phyloP scores from a whole-genome alignment of 345 rosid species.

The Chamaenerion angustifolium region DNA sequence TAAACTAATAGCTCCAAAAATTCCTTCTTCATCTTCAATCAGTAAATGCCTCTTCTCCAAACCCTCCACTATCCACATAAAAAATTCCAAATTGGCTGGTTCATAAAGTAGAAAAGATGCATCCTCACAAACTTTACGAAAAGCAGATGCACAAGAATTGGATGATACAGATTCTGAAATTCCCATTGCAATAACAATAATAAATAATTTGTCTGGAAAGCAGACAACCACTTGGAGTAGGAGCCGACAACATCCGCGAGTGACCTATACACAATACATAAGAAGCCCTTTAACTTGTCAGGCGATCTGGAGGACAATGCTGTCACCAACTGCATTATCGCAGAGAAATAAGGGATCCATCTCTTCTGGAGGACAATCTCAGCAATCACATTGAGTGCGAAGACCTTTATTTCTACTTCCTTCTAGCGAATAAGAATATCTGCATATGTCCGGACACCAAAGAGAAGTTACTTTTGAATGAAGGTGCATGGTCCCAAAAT shows the following conservation, averaged over 20 bases:
- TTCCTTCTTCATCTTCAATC: conserved; percentile 87
- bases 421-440: conserved; percentile 54
- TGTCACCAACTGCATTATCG: too few species aligned
- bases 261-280: conserved; percentile 71
- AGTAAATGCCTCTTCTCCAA: conserved; percentile 64
- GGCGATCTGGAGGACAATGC: too few species aligned
- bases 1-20: conserved; percentile 56
- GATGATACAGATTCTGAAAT: conserved; percentile 62
- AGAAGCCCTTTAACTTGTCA: conserved; percentile 66
- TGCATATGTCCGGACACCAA: conserved; percentile 44
- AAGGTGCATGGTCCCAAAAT: conserved; percentile 48
- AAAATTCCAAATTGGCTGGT: conserved; percentile 73
- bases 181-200: conserved; percentile 90
- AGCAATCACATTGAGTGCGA: conserved; percentile 64
- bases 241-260: conserved; percentile 91
- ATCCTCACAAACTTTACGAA: conserved; percentile 90
- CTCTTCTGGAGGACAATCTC: too few species aligned
- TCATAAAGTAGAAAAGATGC: conserved; percentile 52
- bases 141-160: conserved; percentile 72
- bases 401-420: conserved; percentile 72
- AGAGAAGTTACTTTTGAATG: conserved; percentile 70
- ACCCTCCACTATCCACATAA: conserved; percentile 91
- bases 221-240: conserved; percentile 78
- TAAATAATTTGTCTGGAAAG: conserved; percentile 45
- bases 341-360: too few species aligned